Evolutionary conservation across 2,329 filamentous ascomycete genomes (phyloP).

Genomic region (Tolypocladium capitatum): DNA sequence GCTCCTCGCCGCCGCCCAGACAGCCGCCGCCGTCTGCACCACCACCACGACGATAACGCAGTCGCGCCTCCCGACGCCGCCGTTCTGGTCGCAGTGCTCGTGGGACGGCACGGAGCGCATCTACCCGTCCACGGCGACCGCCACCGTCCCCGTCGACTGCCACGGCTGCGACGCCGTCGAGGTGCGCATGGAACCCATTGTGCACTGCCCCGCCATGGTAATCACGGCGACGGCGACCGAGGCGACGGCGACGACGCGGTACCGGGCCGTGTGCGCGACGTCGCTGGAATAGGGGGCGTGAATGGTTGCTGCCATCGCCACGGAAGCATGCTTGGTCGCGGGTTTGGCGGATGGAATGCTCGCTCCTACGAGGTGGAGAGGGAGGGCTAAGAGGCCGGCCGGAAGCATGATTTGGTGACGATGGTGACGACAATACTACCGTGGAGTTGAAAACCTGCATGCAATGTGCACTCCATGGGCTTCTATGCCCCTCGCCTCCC

Average conservation of each 20-base stretch:
- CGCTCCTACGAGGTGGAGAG: too few relatives aligned
- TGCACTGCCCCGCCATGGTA: slow-evolving; percentile 13
- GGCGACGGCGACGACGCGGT: slow-evolving; percentile 12
- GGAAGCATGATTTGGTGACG: too few relatives aligned
- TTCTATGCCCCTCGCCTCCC: too few relatives aligned
- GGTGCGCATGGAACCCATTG: slow-evolving; percentile 7
- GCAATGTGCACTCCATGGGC: too few relatives aligned
- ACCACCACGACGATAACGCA: slow-evolving; percentile 13
- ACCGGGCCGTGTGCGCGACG: slow-evolving; percentile 14
- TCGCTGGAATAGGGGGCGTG: background rate
- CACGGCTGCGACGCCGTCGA: slow-evolving; percentile 15
- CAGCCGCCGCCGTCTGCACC: slow-evolving; percentile 11
- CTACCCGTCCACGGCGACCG: slow-evolving; percentile 15
- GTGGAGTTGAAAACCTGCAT: too few relatives aligned
- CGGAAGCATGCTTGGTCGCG: background rate
- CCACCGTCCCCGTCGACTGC: slow-evolving; percentile 15
- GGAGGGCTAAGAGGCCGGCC: too few relatives aligned
- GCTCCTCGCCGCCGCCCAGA: background rate
- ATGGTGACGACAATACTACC: too few relatives aligned
- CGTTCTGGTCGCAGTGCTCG: slow-evolving; percentile 13
- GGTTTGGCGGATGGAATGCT: background rate
- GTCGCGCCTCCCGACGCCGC: slow-evolving; percentile 13
- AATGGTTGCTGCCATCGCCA: too few relatives aligned
- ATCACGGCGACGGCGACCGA: slow-evolving; percentile 9
- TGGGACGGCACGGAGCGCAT: slow-evolving; percentile 10